Evolutionary conservation across 2,329 filamentous ascomycete genomes (phyloP).

Genomic region (Pseudocercospora vitis): DNA sequence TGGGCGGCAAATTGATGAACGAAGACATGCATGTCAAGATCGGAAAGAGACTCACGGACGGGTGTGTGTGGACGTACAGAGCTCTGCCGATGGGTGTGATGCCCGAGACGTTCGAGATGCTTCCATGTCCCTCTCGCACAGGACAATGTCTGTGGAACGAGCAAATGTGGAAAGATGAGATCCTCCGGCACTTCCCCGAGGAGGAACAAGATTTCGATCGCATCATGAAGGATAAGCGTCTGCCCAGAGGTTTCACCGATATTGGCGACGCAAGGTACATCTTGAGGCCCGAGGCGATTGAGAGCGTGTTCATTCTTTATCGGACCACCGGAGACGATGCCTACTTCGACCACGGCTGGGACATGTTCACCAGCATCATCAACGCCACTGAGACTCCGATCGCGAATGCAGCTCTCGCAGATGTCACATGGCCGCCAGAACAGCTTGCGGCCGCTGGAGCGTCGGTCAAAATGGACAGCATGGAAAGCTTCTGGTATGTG

Average conservation of each 20-base stretch:
- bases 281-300: constrained; percentile 58
- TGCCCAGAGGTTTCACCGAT: constrained; percentile 47
- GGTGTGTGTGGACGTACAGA: constrained; percentile 64
- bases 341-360: constrained; percentile 50
- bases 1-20: constrained; percentile 58
- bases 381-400: constrained; percentile 46
- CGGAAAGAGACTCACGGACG: constrained; percentile 58
- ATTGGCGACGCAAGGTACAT: constrained; percentile 49
- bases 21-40: constrained; percentile 56
- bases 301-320: constrained; percentile 62
- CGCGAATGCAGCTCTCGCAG: constrained; percentile 48
- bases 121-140: constrained; percentile 47
- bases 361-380: constrained; percentile 51
- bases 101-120: constrained; percentile 58
- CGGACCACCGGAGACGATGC: constrained; percentile 57
- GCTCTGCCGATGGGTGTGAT: constrained; percentile 59
- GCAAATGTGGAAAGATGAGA: constrained; percentile 48
- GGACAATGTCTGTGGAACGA: constrained; percentile 57
- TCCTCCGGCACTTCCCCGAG: constrained; percentile 20
- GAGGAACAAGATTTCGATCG: constrained; percentile 32
- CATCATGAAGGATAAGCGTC: constrained; percentile 40
- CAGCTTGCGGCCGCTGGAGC: constrained; percentile 36
- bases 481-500: constrained; percentile 50
- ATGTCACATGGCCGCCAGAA: constrained; percentile 43
- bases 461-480: constrained; percentile 42